Percentiles rank a stretch among this genome's conserved stretches.
Evolutionary conservation across 352 stramenopile species (phyloP).

Genomic region (Thraustochytrium sp.): DNA sequence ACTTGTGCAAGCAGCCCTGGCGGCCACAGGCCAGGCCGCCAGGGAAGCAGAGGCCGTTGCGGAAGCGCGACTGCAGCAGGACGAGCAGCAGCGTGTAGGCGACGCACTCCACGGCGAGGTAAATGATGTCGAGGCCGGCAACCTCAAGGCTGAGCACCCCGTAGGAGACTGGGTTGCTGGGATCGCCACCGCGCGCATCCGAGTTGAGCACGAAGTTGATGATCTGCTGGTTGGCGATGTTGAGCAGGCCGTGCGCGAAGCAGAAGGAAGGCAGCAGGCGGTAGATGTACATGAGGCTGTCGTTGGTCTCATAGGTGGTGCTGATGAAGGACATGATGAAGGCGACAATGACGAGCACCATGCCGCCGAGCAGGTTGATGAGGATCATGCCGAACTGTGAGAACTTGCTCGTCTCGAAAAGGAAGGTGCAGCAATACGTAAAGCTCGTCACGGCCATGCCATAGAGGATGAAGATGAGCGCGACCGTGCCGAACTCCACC

Average conservation of each 20-base stretch:
- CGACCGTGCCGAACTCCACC: background rate
- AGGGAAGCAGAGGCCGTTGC: background rate
- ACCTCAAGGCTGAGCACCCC: background rate
- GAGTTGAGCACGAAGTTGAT: background rate
- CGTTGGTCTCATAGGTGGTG: conserved; percentile 3
- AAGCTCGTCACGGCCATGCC: conserved; percentile 24
- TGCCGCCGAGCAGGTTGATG: conserved; percentile 29
- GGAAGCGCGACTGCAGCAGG: conserved; percentile 13
- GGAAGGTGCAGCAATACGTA: conserved; percentile 33
- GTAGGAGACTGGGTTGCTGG: background rate
- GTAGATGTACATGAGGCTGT: conserved; percentile 29
- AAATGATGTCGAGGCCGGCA: conserved; percentile 6
- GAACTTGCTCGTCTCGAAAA: conserved; percentile 28
- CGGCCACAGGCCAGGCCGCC: background rate
- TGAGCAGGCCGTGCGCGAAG: conserved; percentile 27
- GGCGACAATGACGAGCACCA: conserved; percentile 34
- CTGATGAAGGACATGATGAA: conserved; percentile 40
- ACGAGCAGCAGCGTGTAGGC: background rate
- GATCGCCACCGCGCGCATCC: background rate
- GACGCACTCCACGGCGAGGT: background rate
- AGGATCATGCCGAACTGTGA: conserved; percentile 32
- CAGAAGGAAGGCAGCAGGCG: conserved; percentile 31
- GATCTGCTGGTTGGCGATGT: conserved; percentile 24
- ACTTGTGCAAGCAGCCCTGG: background rate
- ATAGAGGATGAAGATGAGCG: conserved; percentile 39